A percentile compares a stretch with the other conserved stretches of the same genome.
phyloP scores from a whole-genome alignment of 345 rosid species.

The Streptanthus diversifolius region DNA sequence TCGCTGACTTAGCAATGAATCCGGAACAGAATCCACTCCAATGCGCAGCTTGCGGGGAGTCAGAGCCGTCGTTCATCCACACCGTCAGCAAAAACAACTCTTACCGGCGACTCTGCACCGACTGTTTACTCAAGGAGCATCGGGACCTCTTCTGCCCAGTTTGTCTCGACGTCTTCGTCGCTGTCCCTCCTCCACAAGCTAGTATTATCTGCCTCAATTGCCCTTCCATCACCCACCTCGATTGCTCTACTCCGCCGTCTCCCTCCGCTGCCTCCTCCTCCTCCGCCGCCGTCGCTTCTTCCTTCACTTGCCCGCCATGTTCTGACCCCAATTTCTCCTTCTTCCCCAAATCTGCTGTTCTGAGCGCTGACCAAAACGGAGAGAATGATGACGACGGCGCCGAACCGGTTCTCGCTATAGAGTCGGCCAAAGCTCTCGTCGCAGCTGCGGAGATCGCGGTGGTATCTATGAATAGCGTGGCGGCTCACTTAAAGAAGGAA shows the following conservation, averaged over 20 bases:
- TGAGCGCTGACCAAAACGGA: background rate
- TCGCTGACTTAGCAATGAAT: slow-evolving; percentile 31
- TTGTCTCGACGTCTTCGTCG: slow-evolving; percentile 39
- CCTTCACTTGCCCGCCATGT: slow-evolving; percentile 49
- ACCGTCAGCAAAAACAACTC: slow-evolving; percentile 31
- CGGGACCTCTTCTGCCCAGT: slow-evolving; percentile 45
- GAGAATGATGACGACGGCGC: background rate
- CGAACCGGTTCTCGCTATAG: slow-evolving; percentile 3
- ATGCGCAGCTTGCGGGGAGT: slow-evolving; percentile 40
- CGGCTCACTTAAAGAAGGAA: slow-evolving; percentile 29
- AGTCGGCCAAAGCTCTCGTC: slow-evolving; percentile 41
- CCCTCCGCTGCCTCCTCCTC: slow-evolving; percentile 12
- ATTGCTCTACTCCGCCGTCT: slow-evolving; percentile 32
- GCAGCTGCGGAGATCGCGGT: slow-evolving; percentile 50
- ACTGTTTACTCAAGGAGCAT: slow-evolving; percentile 49
- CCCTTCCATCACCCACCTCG: slow-evolving; percentile 43
- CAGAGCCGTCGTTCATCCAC: slow-evolving; percentile 40
- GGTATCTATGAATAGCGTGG: slow-evolving; percentile 36
- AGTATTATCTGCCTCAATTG: slow-evolving; percentile 44
- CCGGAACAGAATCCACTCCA: slow-evolving; percentile 21
- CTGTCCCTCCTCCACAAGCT: slow-evolving; percentile 11
- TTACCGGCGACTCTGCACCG: slow-evolving; percentile 46
- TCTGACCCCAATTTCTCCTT: slow-evolving; percentile 44
- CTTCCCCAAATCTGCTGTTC: slow-evolving; percentile 30
- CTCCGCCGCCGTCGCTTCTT: slow-evolving; percentile 5